Base-by-base conservation (phyloP, 352 stramenopile genomes). In the Peronospora farinosa region DNA sequence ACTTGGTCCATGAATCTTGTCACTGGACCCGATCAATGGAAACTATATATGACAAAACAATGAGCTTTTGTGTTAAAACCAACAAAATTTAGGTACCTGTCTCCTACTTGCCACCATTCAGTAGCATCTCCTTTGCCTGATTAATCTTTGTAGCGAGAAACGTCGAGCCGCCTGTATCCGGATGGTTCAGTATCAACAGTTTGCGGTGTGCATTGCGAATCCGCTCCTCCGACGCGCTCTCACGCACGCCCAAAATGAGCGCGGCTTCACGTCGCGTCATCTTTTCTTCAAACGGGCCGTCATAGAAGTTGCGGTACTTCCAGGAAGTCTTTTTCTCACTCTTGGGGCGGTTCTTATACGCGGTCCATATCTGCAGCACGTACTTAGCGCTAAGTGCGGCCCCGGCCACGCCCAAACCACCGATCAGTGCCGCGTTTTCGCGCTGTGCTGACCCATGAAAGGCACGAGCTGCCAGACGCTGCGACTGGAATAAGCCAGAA, bases 111-210 rank as follows among this genome's bases (percentile, higher is more conserved):
- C 58, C 63, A 46, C 72, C 72, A 28, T 37, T 49, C 30, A 98
- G 79, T 57, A 99, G 72, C 45, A 98, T 77, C 65, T 98, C 96
- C 74, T 98, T 99, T 25, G 95, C 97, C 76, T 99, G 95, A 76
- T 99, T 99, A 54, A 99, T 96, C 78, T 99, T 99, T 38, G 93
- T 96, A 33, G 95, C 85, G 31, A 99, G 58, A 63, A 97, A 99
- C n/a, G 95, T 98, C 15, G 92, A 98, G 43, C 97, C 97, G 27
- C 97, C 97, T 40, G 92, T 98, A 82, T 99, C 97, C 16, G 97
- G 97, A 77, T 99, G 97, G 75, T 99, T 99, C 44, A 98, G 72
- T 59, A 99, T 96, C 17, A 99, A 67, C 31, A 99, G 76, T 65
- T 97, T 97, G 30, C 96, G 86, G 75, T 99, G 96, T 21, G 96